Evolutionary conservation across 345 rosid species (phyloP), one percentile per base, ranked within the genome.

Genomic region (Brassica cretica): DNA sequence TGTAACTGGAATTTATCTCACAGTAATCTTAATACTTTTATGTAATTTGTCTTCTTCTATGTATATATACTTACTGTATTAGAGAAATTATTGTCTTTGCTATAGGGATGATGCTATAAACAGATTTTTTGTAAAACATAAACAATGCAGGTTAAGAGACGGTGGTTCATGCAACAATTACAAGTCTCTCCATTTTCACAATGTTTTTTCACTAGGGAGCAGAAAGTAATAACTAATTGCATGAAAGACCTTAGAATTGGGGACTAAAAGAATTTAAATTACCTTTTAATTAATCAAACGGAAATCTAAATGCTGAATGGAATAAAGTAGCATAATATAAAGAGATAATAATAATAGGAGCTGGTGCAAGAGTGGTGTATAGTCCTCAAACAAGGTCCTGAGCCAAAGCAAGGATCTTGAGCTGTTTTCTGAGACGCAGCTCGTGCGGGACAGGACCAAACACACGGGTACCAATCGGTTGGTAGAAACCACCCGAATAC

Each of bases 401-500:
- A 8, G 99, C 98, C 77, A 90, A 70, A 27, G 94, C 70, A 76
- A 91, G 89, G 82, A 93, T 90, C 83, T 87, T 93, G 84, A 90
- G 89, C 71, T 91, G 97, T 74, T 84, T 85, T 70, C 81, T 88
- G 88, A 76, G 80, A 75, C 97, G 87, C 46, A 90, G 84, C 85
- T 93, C 98, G 30, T 95, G 91, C 0, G 98, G 94, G 49, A 90
- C 91, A 15, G 96, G 94, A 61, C 98, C 94, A 66, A 88, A 89
- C 53, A 95, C 92, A 53, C 94, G 85, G 32, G 91, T 95, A 74
- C 97, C 92, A 15, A 80, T 82, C 0, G 93, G 97, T 78, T 91
- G 88, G 66, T 89, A 0, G 84, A 18, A 56, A 27, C 58, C 78
- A 12, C n/a, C 15, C 0, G 14, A 0, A 16, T 18, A 39, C 37